phyloP scores from a whole-genome alignment of 345 rosid species.

The Abelmoschus esculentus region DNA sequence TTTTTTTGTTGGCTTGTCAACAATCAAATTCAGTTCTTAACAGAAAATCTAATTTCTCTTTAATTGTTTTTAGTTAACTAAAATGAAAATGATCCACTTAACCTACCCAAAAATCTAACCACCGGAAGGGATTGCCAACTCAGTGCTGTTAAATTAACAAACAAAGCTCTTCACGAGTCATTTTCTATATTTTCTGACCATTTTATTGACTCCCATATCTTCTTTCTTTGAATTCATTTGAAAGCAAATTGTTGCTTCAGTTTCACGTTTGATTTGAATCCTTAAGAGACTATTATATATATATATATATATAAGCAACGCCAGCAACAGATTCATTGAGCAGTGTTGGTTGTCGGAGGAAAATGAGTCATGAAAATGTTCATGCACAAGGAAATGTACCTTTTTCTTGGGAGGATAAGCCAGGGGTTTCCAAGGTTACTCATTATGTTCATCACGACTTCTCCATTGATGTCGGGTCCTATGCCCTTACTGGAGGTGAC shows the following conservation, averaged over 20 bases:
- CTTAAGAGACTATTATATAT: background rate
- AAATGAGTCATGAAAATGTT: conserved; percentile 29
- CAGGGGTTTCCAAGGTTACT: conserved; percentile 45
- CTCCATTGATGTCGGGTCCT: conserved; percentile 10
- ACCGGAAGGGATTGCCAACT: background rate
- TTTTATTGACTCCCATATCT: background rate
- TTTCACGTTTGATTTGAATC: background rate
- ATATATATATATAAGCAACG: background rate
- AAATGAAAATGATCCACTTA: background rate
- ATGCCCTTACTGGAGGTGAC: background rate
- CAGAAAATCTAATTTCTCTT: background rate
- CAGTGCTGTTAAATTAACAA: conserved; percentile 5
- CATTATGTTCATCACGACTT: background rate
- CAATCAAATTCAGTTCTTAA: conserved; percentile 2
- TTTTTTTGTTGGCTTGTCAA: background rate
- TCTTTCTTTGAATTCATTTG: conserved; percentile 7
- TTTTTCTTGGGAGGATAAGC: conserved; percentile 62
- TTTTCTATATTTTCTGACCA: background rate
- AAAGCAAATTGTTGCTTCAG: background rate
- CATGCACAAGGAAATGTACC: conserved; percentile 55
- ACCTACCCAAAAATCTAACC: background rate
- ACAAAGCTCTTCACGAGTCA: background rate
- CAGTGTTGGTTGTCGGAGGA: background rate
- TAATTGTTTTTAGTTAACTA: background rate
- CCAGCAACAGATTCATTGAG: background rate